Evolutionary conservation across 345 rosid genomes (phyloP).

Genomic region (Camelina hispida): DNA sequence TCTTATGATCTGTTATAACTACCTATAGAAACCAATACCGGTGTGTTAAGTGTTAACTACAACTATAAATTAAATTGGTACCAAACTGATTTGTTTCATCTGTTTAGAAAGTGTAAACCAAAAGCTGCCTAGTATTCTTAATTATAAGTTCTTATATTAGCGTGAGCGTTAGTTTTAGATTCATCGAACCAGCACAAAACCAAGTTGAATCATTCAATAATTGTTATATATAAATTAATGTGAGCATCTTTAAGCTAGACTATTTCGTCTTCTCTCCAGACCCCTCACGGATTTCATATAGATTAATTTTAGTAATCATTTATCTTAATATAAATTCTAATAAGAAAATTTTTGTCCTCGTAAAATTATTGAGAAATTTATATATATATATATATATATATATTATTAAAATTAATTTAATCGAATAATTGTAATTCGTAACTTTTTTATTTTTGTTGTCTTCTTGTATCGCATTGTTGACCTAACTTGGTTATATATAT

Average conservation of each 20-base stretch:
- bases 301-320: not conserved
- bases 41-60: not conserved
- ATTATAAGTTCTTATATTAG: not conserved
- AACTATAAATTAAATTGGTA: constrained; percentile 4
- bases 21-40: not conserved
- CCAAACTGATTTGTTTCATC: not conserved
- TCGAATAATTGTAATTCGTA: not conserved
- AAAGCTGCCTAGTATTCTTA: constrained; percentile 1
- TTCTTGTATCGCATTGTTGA: not conserved
- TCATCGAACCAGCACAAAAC: constrained; percentile 8
- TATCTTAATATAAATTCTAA: no score
- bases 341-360: not conserved
- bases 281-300: not conserved
- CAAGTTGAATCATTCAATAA: not conserved
- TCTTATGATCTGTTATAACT: not conserved
- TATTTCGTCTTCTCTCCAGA: not conserved
- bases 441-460: not conserved
- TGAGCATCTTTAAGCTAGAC: not conserved
- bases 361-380: not conserved
- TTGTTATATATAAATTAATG: not conserved
- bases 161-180: constrained; percentile 12
- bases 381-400: not conserved
- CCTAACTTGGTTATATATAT: not conserved
- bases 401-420: not conserved
- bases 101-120: constrained; percentile 4